These are phyloP conservation scores for Penicillium sp. DNA, from an alignment of 2,329 filamentous ascomycete genomes.

Conservation along the genomic window DNA sequence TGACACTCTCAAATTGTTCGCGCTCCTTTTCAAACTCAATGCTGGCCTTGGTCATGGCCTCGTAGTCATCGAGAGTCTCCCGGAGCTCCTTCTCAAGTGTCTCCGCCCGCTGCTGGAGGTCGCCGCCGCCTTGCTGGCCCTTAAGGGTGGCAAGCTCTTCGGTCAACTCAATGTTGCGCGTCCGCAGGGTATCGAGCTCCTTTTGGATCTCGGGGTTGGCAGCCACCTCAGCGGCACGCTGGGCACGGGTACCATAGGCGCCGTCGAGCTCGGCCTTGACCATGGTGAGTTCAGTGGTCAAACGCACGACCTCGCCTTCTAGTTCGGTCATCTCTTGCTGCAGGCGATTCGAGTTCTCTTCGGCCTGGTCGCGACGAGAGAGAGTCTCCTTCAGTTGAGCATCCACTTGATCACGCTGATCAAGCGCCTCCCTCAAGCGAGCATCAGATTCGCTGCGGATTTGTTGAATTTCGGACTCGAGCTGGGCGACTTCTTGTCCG, in stretches of 20 bases:
- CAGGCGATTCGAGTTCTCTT: constrained; percentile 42
- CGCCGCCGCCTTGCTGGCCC: constrained; percentile 37
- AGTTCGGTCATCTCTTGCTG: constrained; percentile 55
- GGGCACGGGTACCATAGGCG: constrained; percentile 78
- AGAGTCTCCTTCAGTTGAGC: constrained; percentile 22
- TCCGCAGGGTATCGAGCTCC: constrained; percentile 59
- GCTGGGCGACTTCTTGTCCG: constrained; percentile 29
- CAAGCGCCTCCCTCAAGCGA: constrained; percentile 27
- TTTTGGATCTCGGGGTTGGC: constrained; percentile 59
- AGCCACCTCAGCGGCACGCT: constrained; percentile 67
- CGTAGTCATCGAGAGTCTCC: constrained; percentile 69
- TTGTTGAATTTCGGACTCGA: constrained; percentile 36
- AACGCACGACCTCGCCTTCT: constrained; percentile 64
- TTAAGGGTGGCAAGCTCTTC: constrained; percentile 51
- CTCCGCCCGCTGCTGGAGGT: constrained; percentile 51
- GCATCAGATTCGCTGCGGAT: constrained; percentile 36
- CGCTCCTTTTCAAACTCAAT: constrained; percentile 73
- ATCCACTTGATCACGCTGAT: constrained; percentile 29
- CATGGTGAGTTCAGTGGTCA: constrained; percentile 82
- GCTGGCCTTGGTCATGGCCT: constrained; percentile 67
- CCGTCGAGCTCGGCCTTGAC: constrained; percentile 88
- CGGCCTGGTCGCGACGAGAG: constrained; percentile 33
- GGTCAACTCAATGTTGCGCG: constrained; percentile 49
- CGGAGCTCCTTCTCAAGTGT: constrained; percentile 65
- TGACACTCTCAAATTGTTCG: constrained; percentile 62